These are phyloP conservation scores for Candida lessepsii DNA, from an alignment of 805 yeast species.

Conservation along the genomic window DNA sequence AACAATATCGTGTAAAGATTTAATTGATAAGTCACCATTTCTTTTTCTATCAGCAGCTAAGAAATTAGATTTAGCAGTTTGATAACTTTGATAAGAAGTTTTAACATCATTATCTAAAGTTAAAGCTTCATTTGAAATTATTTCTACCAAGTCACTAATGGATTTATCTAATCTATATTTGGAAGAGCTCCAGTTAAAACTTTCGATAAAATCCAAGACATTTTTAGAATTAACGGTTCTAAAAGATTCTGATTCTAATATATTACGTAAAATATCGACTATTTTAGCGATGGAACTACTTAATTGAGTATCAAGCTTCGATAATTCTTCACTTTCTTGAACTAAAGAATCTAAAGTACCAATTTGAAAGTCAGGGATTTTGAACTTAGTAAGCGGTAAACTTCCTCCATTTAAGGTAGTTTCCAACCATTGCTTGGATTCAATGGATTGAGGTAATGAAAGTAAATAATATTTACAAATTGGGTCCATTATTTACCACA, in stretches of 20 bases:
- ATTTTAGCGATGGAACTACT: conserved; percentile 67
- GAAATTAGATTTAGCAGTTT: conserved; percentile 77
- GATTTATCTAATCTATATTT: conserved; percentile 85
- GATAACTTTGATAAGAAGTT: conserved; percentile 70
- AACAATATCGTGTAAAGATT: conserved; percentile 87
- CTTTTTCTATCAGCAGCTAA: conserved; percentile 89
- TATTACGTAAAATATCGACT: conserved; percentile 63
- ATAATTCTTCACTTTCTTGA: conserved; percentile 84
- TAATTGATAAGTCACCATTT: conserved; percentile 89
- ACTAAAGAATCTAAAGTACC: conserved; percentile 93
- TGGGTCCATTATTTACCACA: conserved; percentile 24
- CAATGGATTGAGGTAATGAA: conserved; percentile 55
- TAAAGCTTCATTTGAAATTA: conserved; percentile 73
- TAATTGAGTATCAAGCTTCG: conserved; percentile 79
- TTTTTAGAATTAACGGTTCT: conserved; percentile 42
- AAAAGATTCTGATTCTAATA: conserved; percentile 26
- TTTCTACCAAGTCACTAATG: conserved; percentile 67
- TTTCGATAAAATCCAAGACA: conserved; percentile 65
- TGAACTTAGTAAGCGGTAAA: conserved; percentile 54
- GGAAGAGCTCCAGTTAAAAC: conserved; percentile 83
- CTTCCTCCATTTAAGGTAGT: conserved; percentile 55
- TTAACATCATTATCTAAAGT: conserved; percentile 85
- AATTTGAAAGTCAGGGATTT: conserved; percentile 83
- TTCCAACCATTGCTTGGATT: conserved; percentile 55
- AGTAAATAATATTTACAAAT: conserved; percentile 50